Evolutionary conservation across 108 stramenopile species (phyloP).

Genomic region (Cyclotella kingstonii): DNA sequence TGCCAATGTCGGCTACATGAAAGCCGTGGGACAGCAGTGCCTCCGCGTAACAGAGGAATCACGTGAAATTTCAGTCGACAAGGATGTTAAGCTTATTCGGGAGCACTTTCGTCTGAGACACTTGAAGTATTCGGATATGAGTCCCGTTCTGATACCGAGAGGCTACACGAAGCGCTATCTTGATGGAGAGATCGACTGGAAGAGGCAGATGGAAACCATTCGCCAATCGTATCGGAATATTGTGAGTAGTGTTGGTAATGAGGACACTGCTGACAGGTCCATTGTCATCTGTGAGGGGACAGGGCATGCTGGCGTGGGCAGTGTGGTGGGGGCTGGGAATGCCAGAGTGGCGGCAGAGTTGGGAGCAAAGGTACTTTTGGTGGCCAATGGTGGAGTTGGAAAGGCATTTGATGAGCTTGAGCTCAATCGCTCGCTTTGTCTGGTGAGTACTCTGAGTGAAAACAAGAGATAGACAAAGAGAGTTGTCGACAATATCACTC

Average conservation of each 20-base stretch:
- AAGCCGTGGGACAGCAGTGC: slow-evolving; percentile 78
- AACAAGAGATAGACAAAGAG: too few species aligned
- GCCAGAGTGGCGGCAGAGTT: slow-evolving; percentile 82
- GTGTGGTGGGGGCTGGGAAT: slow-evolving; percentile 82
- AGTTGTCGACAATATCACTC: too few species aligned
- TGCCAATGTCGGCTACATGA: slow-evolving; percentile 86
- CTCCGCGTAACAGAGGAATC: slow-evolving; percentile 36
- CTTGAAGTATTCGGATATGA: slow-evolving; percentile 73
- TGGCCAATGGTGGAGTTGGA: slow-evolving; percentile 92
- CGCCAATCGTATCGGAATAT: slow-evolving; percentile 34
- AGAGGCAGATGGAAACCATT: slow-evolving; percentile 52
- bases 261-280: slow-evolving; percentile 40
- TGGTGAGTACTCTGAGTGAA: slow-evolving; percentile 23
- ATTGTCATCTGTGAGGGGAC: slow-evolving; percentile 89
- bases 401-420: slow-evolving; percentile 87
- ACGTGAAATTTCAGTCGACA: slow-evolving; percentile 55
- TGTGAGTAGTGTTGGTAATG: slow-evolving; percentile 18
- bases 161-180: slow-evolving; percentile 86
- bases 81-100: slow-evolving; percentile 81
- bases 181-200: slow-evolving; percentile 71
- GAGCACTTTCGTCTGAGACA: slow-evolving; percentile 73
- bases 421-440: slow-evolving; percentile 79
- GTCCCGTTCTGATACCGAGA: slow-evolving; percentile 83
- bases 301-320: slow-evolving; percentile 90
- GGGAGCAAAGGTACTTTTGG: slow-evolving; percentile 85